phyloP scores from a whole-genome alignment of 805 yeast species.

The Tetrapisispora namnaoensis region DNA sequence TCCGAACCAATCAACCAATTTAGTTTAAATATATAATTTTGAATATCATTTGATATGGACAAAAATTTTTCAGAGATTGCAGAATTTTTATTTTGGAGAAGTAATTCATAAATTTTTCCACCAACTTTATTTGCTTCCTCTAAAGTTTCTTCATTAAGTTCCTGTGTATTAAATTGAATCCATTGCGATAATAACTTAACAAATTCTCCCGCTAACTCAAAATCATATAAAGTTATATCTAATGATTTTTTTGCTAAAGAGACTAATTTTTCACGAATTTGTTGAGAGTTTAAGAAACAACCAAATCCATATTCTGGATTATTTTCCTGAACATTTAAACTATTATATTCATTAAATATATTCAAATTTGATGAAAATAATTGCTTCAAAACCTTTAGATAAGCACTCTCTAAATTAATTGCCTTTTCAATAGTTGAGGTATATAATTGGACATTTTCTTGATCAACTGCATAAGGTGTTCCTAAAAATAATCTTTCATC shows the following conservation, averaged over 20 bases:
- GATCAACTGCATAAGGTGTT: constrained; percentile 5
- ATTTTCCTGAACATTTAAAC: constrained; percentile 36
- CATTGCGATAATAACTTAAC: constrained; percentile 57
- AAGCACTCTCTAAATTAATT: constrained; percentile 57
- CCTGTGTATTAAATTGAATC: constrained; percentile 44
- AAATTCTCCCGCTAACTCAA: constrained; percentile 38
- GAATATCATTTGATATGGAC: constrained; percentile 28
- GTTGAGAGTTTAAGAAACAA: constrained; percentile 48
- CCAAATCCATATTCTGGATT: constrained; percentile 90
- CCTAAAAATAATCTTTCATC: constrained; percentile 58
- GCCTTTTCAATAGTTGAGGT: constrained; percentile 34
- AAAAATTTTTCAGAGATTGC: constrained; percentile 38
- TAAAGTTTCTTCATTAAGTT: constrained; percentile 20
- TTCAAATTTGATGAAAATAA: constrained; percentile 44
- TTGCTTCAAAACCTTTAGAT: constrained; percentile 64
- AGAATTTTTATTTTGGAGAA: constrained; percentile 33
- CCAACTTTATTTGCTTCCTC: constrained; percentile 27
- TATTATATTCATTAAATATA: constrained; percentile 50
- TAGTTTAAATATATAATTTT: constrained; percentile 39
- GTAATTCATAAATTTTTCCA: constrained; percentile 29
- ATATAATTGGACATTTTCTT: constrained; percentile 1
- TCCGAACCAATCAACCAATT: constrained; percentile 91
- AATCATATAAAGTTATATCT: constrained; percentile 33
- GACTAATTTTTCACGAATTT: constrained; percentile 39
- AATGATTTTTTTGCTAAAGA: constrained; percentile 38